Evolutionary conservation across 768 basidiomycete species (phyloP), one percentile per base, ranked within the genome.

Genomic region (Boletellus ananiceps): DNA sequence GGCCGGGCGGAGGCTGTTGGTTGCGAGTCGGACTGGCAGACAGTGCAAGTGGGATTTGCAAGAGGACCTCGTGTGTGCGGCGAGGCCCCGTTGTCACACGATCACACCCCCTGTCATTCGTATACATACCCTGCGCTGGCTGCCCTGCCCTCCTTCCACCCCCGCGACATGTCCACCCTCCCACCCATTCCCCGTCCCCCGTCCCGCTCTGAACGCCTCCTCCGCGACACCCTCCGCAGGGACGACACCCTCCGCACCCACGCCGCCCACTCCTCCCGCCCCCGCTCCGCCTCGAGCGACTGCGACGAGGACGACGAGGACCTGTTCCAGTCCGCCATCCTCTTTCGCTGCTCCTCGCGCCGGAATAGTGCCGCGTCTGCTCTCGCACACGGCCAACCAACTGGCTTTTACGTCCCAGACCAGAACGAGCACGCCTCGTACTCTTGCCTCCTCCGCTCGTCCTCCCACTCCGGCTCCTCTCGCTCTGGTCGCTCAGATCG

Each of bases 161-260:
- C 40, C 44, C 44, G 46, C 55, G 31, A 29, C 56, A 46, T 51
- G 47, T 49, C 60, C 52, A 31, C 58, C 0, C 18, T 58, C 5
- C 31, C 49, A 3, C 23, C 43, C 43, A 50, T 55, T 40, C 42
- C 62, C 2, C 71, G 74, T 42, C 72, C 79, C 0, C 68, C 78
- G 0, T 77, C 76, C 32, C 72, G 79, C 47, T 80, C 79, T 4
- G 77, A 82, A 57, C 71, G 74, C 9, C 74, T 83, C 40, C 71
- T 83, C 42, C 71, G 81, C 44, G 75, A 82, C 53, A 74, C 82
- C 9, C 74, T 83, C 46, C 71, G 77, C 40, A 81, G 72, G 56
- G 77, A 69, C 65, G 71, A 55, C 60, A 69, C 60, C 66, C 76
- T 57, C 63, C 72, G 51, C 62, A 68, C 55, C 39, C 51, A 44